Evolutionary conservation across 1,284 basidiomycete species (phyloP), one percentile per base, ranked within the genome.

Genomic region (Phellopilus nigrolimitatus): DNA sequence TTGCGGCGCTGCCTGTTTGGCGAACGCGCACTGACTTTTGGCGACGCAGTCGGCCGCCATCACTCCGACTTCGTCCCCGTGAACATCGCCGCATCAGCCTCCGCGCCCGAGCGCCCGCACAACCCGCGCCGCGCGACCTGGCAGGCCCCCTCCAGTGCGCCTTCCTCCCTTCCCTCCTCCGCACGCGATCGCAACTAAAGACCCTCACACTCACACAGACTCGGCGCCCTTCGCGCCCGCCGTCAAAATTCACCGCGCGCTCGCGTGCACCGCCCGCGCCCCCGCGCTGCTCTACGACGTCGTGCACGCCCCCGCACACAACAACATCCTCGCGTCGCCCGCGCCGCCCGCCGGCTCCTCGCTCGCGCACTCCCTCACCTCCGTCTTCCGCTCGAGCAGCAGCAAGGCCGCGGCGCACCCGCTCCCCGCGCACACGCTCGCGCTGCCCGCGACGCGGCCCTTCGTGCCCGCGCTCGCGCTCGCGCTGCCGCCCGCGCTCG

Each of bases 361-460:
- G 5, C 25, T 52, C 25, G 50, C 50, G 12, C n/a, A n/a, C n/a
- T 52, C 50, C 6, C 34, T 52, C 10, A 52, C 50, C n/a, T n/a
- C n/a, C n/a, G n/a, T n/a, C n/a, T n/a, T n/a, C n/a, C n/a, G n/a
- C n/a, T n/a, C n/a, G n/a, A n/a, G n/a, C n/a, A n/a, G n/a, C n/a
- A n/a, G n/a, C n/a, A n/a, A n/a, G n/a, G 15, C 50, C 43, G 24
- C 50, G 50, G 15, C 42, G 50, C n/a, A 33, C 42, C 68, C 80
- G 3, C 75, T 84, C 22, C 77, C 82, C n/a, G 59, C 72, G 3
- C 73, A 75, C 53, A 80, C 76, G 0, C 75, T 86, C 41, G 64
- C 73, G 1, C 78, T 84, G 60, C 79, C 82, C 13, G 80, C 82
- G 31, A 84, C 82, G 2, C 78, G 82, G 54, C 82, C 83, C 0